phyloP scores from a whole-genome alignment of 2,329 filamentous ascomycete genomes.

The Beauveria sp. region DNA sequence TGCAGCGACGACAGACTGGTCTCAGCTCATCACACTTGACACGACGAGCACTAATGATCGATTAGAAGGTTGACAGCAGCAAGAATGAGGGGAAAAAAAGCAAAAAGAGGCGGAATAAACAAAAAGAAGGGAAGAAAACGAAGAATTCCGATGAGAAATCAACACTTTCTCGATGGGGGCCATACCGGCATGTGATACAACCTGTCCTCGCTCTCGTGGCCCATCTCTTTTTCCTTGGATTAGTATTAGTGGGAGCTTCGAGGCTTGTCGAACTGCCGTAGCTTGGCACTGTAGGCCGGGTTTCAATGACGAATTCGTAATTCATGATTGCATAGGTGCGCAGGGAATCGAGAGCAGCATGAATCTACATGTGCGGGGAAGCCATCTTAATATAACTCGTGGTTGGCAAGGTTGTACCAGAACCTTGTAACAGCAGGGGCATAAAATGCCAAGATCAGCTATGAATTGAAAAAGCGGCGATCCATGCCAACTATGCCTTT shows the following conservation, averaged over 20 bases:
- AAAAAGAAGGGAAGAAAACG: neutral
- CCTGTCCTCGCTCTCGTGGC: neutral
- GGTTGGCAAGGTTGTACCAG: neutral
- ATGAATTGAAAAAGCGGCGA: neutral
- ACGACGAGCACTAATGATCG: neutral
- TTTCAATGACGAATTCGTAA: neutral
- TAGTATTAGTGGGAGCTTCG: neutral
- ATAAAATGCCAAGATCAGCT: neutral
- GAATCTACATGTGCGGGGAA: neutral
- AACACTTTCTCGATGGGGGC: neutral
- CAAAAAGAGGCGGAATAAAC: neutral
- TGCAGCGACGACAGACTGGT: neutral
- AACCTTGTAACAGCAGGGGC: neutral
- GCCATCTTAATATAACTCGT: neutral
- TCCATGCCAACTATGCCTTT: neutral
- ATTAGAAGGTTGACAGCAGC: neutral
- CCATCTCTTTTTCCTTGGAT: neutral
- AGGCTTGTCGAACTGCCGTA: neutral
- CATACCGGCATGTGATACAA: slow-evolving; percentile 1
- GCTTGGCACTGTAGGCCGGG: neutral
- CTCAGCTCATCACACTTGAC: neutral
- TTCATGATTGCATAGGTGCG: neutral
- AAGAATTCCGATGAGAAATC: neutral
- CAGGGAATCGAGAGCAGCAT: neutral
- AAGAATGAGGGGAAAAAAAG: neutral